Evolutionary conservation across 1,284 basidiomycete genomes (phyloP), one percentile per base, ranked within the genome.

Genomic region (Cutaneotrichosporon cyanovorans): DNA sequence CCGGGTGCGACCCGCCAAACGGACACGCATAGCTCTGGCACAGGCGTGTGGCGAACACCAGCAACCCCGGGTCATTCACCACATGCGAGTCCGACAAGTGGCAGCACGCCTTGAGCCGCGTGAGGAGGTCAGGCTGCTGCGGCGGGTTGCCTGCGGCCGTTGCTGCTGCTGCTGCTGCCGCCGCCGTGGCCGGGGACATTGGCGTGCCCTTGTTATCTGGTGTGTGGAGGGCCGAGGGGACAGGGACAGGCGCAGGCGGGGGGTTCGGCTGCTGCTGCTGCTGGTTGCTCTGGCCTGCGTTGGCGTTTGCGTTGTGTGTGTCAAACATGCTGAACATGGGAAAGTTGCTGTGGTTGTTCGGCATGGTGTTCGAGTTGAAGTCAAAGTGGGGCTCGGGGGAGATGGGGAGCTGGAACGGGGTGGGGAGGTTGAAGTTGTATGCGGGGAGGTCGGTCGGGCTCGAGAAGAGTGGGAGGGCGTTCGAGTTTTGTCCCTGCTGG

Each of bases 1-100:
- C 51, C 1, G 58, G 57, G 51, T 72, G 70, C 5, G 54, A 51
- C 19, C 67, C 70, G 30, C 48, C 48, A 41, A 63, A 68, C 5
- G 56, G 47, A 40, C 70, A 72, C 1, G 68, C 62, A 22, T 68
- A 67, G 12, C 64, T 63, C 39, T 70, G 65, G 42, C 69, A 71
- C 16, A 72, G 57, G 6, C 68, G 51, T n/a, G 68, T 69, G 10
- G 68, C 70, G 40, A 70, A 72, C 43, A 71, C 65, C 39, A 72
- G 53, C 11, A 70, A 55, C 2, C 70, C 69, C 0, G 70, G 69
- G 42, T 72, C 70, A 52, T 68, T 68, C 42, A 70, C 65, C 34
- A 72, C 69, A 56, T 70, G 69, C 23, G 63, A 63, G 48, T 72
- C 70, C 33, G 64, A 63, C 12, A 72, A 50, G 52, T 70, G 69